Conservation (phyloP, 129 eudicot genomes). For the Deinandra increscens region DNA sequence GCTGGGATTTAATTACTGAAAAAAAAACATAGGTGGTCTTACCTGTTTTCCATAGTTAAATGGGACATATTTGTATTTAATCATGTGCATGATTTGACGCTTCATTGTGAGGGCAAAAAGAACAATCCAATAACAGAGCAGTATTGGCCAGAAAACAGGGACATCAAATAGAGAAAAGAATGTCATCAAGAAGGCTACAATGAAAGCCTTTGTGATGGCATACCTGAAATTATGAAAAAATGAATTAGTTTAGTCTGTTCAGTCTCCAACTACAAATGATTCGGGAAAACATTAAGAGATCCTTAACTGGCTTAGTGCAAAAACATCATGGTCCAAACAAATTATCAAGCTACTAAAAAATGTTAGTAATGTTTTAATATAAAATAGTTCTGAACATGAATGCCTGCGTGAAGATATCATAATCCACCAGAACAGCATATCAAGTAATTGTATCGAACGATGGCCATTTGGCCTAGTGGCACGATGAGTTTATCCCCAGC, state of each 20-base stretch:
- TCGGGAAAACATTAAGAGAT: neutral
- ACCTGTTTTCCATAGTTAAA: constrained; percentile 43
- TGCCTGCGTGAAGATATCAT: neutral
- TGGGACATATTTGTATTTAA: constrained; percentile 14
- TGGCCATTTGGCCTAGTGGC: too few relatives aligned
- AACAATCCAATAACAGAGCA: constrained; percentile 42
- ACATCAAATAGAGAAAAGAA: constrained; percentile 49
- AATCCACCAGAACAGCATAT: neutral
- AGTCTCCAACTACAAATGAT: neutral
- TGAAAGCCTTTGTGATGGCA: constrained; percentile 51
- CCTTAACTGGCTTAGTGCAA: neutral
- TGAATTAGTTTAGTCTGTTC: neutral
- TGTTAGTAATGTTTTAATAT: neutral
- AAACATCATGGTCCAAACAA: neutral
- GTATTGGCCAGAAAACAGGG: constrained; percentile 45
- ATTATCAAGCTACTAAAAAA: neutral
- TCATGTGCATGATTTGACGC: constrained; percentile 31
- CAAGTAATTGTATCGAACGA: neutral
- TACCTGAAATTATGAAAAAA: constrained; percentile 35
- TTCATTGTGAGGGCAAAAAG: constrained; percentile 37
- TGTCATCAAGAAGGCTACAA: constrained; percentile 43
- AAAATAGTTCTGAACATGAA: neutral
- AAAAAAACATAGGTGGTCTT: constrained; percentile 6
- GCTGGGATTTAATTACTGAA: neutral
- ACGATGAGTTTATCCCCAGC: too few relatives aligned